Evolutionary conservation across 2,329 filamentous ascomycete genomes (phyloP).

Genomic region (Cladosporium sp.): DNA sequence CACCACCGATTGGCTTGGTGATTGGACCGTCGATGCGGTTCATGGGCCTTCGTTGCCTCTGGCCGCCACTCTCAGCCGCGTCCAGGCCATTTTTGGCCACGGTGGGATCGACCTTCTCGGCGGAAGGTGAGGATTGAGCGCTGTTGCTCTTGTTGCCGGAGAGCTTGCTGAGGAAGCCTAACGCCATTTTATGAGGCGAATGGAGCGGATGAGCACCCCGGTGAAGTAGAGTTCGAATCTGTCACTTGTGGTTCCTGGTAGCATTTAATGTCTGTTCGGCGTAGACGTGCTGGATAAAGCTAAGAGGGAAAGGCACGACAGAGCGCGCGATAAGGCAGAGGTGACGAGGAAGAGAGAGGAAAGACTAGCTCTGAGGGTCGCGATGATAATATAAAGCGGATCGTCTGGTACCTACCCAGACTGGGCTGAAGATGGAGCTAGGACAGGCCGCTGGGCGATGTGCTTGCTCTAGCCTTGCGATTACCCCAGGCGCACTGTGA

Average conservation of each 20-base stretch:
- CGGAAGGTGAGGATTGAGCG: conserved; percentile 4
- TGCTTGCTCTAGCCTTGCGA: background rate
- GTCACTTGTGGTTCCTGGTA: conserved; percentile 20
- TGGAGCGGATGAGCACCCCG: conserved; percentile 35
- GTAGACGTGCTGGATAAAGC: background rate
- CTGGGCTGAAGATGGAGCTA: conserved; percentile 1
- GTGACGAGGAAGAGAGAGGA: background rate
- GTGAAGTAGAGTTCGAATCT: conserved; percentile 23
- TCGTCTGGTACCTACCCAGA: background rate
- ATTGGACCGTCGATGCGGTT: conserved; percentile 39
- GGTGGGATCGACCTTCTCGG: conserved; percentile 9
- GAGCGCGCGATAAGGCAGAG: background rate
- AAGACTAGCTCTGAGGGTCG: background rate
- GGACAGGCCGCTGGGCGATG: background rate
- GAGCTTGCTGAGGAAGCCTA: conserved; percentile 28
- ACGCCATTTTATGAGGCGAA: conserved; percentile 51
- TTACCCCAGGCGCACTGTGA: background rate
- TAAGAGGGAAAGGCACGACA: background rate
- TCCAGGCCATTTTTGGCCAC: conserved; percentile 22
- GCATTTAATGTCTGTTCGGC: conserved; percentile 16
- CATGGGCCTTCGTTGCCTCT: conserved; percentile 30
- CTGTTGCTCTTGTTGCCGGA: conserved; percentile 10
- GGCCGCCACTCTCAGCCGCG: conserved; percentile 29
- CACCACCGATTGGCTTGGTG: conserved; percentile 31
- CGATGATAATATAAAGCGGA: conserved; percentile 1